Conservation (phyloP, 805 yeast genomes). For the Brettanomyces bruxellensis region DNA sequence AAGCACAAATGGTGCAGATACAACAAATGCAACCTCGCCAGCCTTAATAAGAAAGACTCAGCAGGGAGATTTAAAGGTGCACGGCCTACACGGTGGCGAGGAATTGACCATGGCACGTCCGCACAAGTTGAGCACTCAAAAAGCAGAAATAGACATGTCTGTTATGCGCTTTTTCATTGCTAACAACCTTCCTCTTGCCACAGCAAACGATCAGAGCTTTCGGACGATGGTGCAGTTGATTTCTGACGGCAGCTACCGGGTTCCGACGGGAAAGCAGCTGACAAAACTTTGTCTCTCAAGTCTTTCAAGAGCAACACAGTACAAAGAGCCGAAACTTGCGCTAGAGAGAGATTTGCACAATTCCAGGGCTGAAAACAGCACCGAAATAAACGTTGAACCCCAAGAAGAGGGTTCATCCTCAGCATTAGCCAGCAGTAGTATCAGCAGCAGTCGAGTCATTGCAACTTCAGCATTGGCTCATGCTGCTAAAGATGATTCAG, state of each 20-base stretch:
- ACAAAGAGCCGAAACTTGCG: neutral
- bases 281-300: neutral
- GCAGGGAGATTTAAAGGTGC: too few relatives aligned
- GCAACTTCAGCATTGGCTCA: neutral
- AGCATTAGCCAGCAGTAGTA: neutral
- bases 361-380: neutral
- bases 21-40: too few relatives aligned
- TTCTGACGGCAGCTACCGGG: neutral
- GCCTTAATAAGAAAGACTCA: too few relatives aligned
- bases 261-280: neutral
- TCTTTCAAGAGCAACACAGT: constrained; percentile 4
- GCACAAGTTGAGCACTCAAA: neutral
- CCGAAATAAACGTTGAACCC: too few relatives aligned
- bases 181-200: neutral
- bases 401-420: neutral
- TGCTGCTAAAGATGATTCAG: neutral
- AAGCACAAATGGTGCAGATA: too few relatives aligned
- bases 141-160: neutral
- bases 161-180: neutral
- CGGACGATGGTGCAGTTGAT: neutral
- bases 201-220: neutral
- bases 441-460: neutral
- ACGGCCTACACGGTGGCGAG: too few relatives aligned
- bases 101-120: too few relatives aligned
- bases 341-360: neutral